Base-by-base conservation (phyloP, 1,284 basidiomycete species). In the Thelephora terrestris region DNA sequence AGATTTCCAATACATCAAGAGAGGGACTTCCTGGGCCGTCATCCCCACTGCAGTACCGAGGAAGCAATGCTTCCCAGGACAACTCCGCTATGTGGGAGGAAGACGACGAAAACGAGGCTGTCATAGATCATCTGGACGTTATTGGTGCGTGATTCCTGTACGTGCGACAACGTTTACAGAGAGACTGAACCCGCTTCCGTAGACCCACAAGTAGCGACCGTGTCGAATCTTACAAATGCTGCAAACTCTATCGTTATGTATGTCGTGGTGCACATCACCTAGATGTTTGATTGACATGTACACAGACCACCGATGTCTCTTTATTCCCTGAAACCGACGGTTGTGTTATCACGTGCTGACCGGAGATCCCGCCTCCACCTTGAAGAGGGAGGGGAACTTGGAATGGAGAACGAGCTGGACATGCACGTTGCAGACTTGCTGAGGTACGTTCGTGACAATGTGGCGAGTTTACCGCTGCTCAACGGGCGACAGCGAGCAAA, bases 401-500 rank as follows among this genome's bases (percentile, higher is more conserved):
- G 55, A 4, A 64, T 71, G 43, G 71, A 79, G 48, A 80, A 87
- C 57, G 71, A 75, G 10, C 67, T 91, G 20, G 87, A 91, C 61
- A 70, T 75, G 34, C 90, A 93, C 67, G 85, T 95, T 20, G 78
- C 85, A 48, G 78, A 88, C 54, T 76, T 91, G 2, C 71, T 95
- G 14, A 72, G 39, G 39, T 42, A 12, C 5, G 39, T 42, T 20
- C 18, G 18, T 42, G 21, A 4, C 37, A 12, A 42, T 21, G 21
- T n/a, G 10, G 16, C 2, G 21, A n/a, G n/a, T 20, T n/a, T 42
- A 5, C 17, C 7, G 21, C 10, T 42, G 9, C n/a, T 42, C n/a
- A 10, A 42, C 25, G 25, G 20, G n/a, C n/a, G 25, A 21, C 25
- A 42, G 73, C 21, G 78, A 80, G 52, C 76, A 77, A 29, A 78